Base-by-base conservation (phyloP, 345 rosid species). In the Kandelia obovata region DNA sequence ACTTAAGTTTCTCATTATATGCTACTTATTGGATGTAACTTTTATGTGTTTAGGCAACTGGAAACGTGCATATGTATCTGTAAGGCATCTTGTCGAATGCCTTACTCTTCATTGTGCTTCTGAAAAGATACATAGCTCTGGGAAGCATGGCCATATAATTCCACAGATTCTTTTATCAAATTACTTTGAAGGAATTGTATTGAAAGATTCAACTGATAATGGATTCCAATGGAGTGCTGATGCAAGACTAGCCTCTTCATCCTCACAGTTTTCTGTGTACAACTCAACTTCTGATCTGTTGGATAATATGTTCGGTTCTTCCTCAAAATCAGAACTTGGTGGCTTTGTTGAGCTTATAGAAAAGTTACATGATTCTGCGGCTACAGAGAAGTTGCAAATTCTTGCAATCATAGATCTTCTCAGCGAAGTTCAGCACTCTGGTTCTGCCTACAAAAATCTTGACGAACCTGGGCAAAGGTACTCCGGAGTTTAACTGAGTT, bases 381-480 rank as follows among this genome's bases (percentile, higher is more conserved):
- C 71, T 43, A 30, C 64, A 57, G 94, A 89, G 69, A 91, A 76
- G 85, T 75, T 71, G 53, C 89, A 93, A 83, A 79, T 87, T 70
- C 80, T 89, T 81, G 90, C 94, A 65, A 73, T 89, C 62, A 65
- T 83, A 51, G 92, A 89, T 82, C 87, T 93, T 76, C 88, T 93
- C 60, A 55, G 69, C 43, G 98, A 93, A 83, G 69, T 93, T 79
- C 80, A 80, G 68, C 85, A 80, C 6, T 85, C 92, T 66, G 79
- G 83, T 76, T 87, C 93, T 71, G 85, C 80, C 73, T 90, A 91
- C 75, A 80, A 83, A 78, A 87, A 85, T 84, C 94, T 93, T 69
- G 98, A 93, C 79, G 96, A 83, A 70, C 79, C 89, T 66, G 98
- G 97, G 68, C 83, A 77, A 84, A 89, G 98, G 98, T 93, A 83